phyloP scores from a whole-genome alignment of 2,329 filamentous ascomycete species.

The Stachybotrys chlorohalonatus region DNA sequence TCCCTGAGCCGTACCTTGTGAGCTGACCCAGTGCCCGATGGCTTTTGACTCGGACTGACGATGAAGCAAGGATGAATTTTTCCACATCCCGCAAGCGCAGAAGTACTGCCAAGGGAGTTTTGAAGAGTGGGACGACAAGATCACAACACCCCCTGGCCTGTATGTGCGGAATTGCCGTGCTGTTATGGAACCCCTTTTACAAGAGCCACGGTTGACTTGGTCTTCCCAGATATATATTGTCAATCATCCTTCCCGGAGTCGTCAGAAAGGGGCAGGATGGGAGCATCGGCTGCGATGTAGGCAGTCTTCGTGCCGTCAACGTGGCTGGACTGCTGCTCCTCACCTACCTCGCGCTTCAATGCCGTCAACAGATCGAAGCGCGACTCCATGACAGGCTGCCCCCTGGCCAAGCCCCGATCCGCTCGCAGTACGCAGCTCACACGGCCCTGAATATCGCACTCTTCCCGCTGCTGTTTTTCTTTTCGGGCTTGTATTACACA shows the following conservation, averaged over 20 bases:
- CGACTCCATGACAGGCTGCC: constrained; percentile 20
- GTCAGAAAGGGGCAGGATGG: constrained; percentile 6
- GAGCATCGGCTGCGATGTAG: constrained; percentile 14
- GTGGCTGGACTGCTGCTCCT: constrained; percentile 28
- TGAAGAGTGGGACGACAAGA: constrained; percentile 85
- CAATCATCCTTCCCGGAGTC: constrained; percentile 18
- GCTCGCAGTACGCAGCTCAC: constrained; percentile 40
- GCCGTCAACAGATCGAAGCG: constrained; percentile 43
- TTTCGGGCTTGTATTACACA: constrained; percentile 90
- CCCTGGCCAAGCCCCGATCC: constrained; percentile 6
- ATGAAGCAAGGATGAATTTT: constrained; percentile 62
- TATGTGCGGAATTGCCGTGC: constrained; percentile 26
- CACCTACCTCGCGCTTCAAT: constrained; percentile 35
- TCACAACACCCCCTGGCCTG: constrained; percentile 90
- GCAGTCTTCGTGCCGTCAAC: constrained; percentile 40
- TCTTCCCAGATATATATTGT: constrained; percentile 34
- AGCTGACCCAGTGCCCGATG: constrained; percentile 4
- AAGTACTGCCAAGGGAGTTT: constrained; percentile 72
- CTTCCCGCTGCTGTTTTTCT: constrained; percentile 92
- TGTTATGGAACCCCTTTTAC: background rate
- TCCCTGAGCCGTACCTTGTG: constrained; percentile 48
- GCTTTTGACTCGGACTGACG: background rate
- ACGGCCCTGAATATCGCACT: constrained; percentile 71
- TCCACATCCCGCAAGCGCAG: constrained; percentile 86
- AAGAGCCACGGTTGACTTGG: constrained; percentile 2